Conservation (phyloP, 1,284 basidiomycete genomes). For the Naganishia liquefaciens region DNA sequence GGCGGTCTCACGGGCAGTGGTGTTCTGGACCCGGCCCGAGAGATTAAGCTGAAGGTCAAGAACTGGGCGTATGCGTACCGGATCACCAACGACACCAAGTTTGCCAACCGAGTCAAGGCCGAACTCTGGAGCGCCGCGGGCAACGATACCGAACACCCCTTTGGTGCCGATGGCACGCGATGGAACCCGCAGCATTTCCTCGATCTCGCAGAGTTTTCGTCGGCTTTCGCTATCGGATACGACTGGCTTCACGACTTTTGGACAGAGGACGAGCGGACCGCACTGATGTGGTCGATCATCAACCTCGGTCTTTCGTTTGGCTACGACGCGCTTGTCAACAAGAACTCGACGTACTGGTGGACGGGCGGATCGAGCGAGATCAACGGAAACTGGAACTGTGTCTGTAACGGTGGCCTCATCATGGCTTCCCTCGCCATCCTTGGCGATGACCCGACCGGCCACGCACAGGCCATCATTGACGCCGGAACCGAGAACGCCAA, state of each 20-base stretch:
- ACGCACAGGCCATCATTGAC: slow-evolving; percentile 67
- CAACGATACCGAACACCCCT: slow-evolving; percentile 60
- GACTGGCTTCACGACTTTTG: slow-evolving; percentile 90
- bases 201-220: slow-evolving; percentile 84
- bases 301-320: slow-evolving; percentile 74
- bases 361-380: slow-evolving; percentile 43
- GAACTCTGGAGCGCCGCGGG: slow-evolving; percentile 79
- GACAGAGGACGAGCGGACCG: slow-evolving; percentile 69
- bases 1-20: slow-evolving; percentile 70
- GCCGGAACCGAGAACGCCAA: slow-evolving; percentile 73
- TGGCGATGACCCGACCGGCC: slow-evolving; percentile 75
- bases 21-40: slow-evolving; percentile 87
- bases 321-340: slow-evolving; percentile 41
- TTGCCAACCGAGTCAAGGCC: slow-evolving; percentile 78
- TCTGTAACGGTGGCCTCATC: slow-evolving; percentile 89
- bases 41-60: slow-evolving; percentile 87
- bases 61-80: slow-evolving; percentile 88
- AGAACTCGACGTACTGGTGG: slow-evolving; percentile 55
- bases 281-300: slow-evolving; percentile 74
- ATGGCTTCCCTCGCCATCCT: slow-evolving; percentile 87
- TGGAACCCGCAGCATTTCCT: slow-evolving; percentile 94
- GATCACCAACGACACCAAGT: slow-evolving; percentile 80
- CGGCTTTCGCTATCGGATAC: slow-evolving; percentile 87
- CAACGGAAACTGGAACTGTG: slow-evolving; percentile 92
- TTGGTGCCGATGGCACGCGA: slow-evolving; percentile 58